Evolutionary conservation across 495 filamentous ascomycete species (phyloP).

Genomic region (Sphaerosporella brunnea): DNA sequence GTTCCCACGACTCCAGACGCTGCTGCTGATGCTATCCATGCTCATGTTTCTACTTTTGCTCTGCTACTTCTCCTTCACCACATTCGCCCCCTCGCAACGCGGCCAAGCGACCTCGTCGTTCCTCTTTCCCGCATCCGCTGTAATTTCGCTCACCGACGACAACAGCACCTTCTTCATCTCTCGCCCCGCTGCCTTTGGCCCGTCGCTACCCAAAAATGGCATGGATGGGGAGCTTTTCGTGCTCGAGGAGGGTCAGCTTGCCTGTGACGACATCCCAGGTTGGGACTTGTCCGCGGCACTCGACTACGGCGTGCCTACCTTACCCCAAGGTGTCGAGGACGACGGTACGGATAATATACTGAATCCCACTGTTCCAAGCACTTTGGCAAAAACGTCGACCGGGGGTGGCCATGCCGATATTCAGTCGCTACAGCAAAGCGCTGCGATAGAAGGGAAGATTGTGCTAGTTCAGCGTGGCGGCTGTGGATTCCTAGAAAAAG

Average conservation of each 20-base stretch:
- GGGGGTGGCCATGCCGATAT: conserved; percentile 83
- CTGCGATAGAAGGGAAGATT: conserved; percentile 85
- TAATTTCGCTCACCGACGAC: conserved; percentile 91
- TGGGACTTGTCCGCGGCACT: conserved; percentile 38
- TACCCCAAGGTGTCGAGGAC: conserved; percentile 26
- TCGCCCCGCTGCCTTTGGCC: conserved; percentile 83
- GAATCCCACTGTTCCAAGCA: conserved; percentile 1
- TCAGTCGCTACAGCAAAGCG: conserved; percentile 80
- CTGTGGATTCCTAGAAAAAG: conserved; percentile 93
- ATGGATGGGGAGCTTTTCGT: conserved; percentile 23
- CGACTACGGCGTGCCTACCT: conserved; percentile 1
- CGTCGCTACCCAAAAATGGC: conserved; percentile 48
- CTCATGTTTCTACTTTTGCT: conserved; percentile 39
- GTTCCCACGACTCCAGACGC: conserved; percentile 13
- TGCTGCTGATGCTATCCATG: conserved; percentile 35
- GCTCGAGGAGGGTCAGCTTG: conserved; percentile 63
- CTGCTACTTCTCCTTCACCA: conserved; percentile 30
- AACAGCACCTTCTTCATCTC: conserved; percentile 94
- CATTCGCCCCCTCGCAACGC: conserved; percentile 37
- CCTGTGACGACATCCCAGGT: conserved; percentile 90
- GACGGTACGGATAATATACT: conserved; percentile 71
- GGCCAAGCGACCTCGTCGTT: conserved; percentile 39
- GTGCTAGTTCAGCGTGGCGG: conserved; percentile 80
- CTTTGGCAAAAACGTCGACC: not conserved
- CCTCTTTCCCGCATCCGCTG: conserved; percentile 82